These are phyloP conservation scores for Coniochaeta sp. DNA, from an alignment of 2,329 filamentous ascomycete genomes.

Conservation along the genomic window DNA sequence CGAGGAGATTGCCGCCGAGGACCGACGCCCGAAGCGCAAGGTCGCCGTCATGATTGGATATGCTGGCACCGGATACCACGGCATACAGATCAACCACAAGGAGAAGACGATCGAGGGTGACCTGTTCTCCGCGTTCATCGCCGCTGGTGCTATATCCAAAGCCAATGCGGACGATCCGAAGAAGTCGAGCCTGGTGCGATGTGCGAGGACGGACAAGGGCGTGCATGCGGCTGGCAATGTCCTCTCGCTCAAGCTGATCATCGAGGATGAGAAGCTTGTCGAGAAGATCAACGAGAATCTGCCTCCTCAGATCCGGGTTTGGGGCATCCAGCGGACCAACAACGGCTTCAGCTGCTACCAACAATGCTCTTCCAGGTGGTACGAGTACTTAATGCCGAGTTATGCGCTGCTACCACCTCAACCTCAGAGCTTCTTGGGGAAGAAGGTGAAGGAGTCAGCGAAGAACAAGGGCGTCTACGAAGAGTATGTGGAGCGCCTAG, in stretches of 20 bases:
- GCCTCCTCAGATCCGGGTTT: slow-evolving; percentile 83
- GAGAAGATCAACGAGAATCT: slow-evolving; percentile 84
- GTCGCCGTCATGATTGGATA: slow-evolving; percentile 95
- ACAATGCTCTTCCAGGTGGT: slow-evolving; percentile 89
- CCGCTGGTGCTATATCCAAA: slow-evolving; percentile 89
- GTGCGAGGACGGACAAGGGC: slow-evolving; percentile 93
- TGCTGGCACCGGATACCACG: slow-evolving; percentile 91
- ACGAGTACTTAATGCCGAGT: slow-evolving; percentile 93
- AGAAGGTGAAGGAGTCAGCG: slow-evolving; percentile 71
- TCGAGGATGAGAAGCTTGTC: slow-evolving; percentile 82
- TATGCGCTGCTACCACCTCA: slow-evolving; percentile 91
- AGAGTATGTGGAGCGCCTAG: slow-evolving; percentile 59
- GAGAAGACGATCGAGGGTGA: slow-evolving; percentile 96
- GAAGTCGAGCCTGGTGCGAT: slow-evolving; percentile 89
- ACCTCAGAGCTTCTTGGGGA: slow-evolving; percentile 76
- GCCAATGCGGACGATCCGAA: slow-evolving; percentile 95
- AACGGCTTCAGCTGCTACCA: slow-evolving; percentile 94
- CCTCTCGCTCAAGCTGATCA: slow-evolving; percentile 89
- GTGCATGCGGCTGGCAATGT: slow-evolving; percentile 95
- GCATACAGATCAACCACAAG: slow-evolving; percentile 80
- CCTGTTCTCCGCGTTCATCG: slow-evolving; percentile 84
- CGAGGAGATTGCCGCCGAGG: slow-evolving; percentile 83
- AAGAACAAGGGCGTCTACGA: slow-evolving; percentile 67
- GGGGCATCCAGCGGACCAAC: slow-evolving; percentile 85
- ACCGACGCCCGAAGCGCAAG: slow-evolving; percentile 87